phyloP scores from a whole-genome alignment of 78 protist genomes.

The Polysphondylium violaceum region DNA sequence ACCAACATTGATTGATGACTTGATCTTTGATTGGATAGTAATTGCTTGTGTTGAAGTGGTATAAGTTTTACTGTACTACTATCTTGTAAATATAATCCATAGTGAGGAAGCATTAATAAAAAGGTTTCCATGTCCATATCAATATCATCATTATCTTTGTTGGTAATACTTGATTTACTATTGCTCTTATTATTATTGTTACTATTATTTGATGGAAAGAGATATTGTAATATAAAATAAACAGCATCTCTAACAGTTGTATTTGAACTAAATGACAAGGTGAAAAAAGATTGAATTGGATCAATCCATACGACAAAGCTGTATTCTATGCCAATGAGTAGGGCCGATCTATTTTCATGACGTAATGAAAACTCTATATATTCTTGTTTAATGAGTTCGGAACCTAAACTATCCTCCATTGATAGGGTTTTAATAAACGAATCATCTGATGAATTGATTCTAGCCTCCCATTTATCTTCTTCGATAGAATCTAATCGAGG shows the following conservation, averaged over 20 bases:
- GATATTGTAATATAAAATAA: constrained; percentile 45
- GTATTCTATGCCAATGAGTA: constrained; percentile 26
- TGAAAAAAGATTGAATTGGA: constrained; percentile 67
- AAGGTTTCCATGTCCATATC: constrained; percentile 6
- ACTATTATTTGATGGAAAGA: constrained; percentile 29
- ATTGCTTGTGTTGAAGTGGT: constrained; percentile 70
- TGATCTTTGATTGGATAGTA: constrained; percentile 5
- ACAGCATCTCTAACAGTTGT: constrained; percentile 56
- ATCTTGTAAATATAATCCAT: constrained; percentile 56
- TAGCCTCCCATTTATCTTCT: constrained; percentile 65
- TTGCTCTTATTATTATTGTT: background rate
- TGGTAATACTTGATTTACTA: background rate
- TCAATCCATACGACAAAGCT: constrained; percentile 46
- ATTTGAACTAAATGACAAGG: constrained; percentile 24
- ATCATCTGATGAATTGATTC: constrained; percentile 38
- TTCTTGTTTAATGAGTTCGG: constrained; percentile 58
- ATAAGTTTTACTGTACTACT: background rate
- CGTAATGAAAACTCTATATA: constrained; percentile 65
- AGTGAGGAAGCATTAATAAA: background rate
- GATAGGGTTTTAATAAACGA: constrained; percentile 14
- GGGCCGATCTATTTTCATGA: constrained; percentile 50
- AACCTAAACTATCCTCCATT: constrained; percentile 55
- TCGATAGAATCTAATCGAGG: background rate
- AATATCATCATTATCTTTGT: too few relatives aligned
- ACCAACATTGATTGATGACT: constrained; percentile 23